phyloP scores from a whole-genome alignment of 2,329 filamentous ascomycete species.

The Thyridium curvatum region DNA sequence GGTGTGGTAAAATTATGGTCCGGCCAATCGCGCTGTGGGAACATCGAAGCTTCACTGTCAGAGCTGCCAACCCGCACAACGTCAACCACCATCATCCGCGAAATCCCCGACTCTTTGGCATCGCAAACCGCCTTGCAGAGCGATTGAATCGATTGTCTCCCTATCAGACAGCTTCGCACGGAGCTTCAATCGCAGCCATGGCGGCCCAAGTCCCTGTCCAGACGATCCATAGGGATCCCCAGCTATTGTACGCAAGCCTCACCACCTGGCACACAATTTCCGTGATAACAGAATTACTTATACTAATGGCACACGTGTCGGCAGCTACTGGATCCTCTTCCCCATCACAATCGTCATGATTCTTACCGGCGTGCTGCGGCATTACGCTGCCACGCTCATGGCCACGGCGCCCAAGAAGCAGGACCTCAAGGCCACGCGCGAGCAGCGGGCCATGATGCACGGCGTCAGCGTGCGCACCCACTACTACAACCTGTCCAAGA shows the following conservation, averaged over 20 bases:
- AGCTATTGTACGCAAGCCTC: slow-evolving; percentile 77
- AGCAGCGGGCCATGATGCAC: slow-evolving; percentile 78
- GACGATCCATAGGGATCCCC: slow-evolving; percentile 97
- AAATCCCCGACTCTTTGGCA: too few relatives aligned
- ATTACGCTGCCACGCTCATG: slow-evolving; percentile 93
- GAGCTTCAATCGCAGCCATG: slow-evolving; percentile 46
- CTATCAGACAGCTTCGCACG: not conserved
- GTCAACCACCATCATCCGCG: too few relatives aligned
- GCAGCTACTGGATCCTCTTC: slow-evolving; percentile 96
- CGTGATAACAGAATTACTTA: not conserved
- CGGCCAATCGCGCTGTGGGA: too few relatives aligned
- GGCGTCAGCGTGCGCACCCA: slow-evolving; percentile 82
- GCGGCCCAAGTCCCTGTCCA: slow-evolving; percentile 72
- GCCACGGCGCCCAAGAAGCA: slow-evolving; percentile 77
- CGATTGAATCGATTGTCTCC: too few relatives aligned
- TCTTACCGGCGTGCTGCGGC: slow-evolving; percentile 87
- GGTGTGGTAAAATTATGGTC: too few relatives aligned
- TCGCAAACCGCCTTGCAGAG: too few relatives aligned
- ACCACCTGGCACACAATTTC: slow-evolving; percentile 7
- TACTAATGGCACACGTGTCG: slow-evolving; percentile 10
- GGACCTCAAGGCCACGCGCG: slow-evolving; percentile 68
- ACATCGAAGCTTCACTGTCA: not conserved
- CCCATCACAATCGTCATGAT: slow-evolving; percentile 99
- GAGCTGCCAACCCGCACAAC: not conserved
- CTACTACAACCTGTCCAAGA: slow-evolving; percentile 69